Conservation (phyloP, 768 basidiomycete species). For the Suillus occidentalis region DNA sequence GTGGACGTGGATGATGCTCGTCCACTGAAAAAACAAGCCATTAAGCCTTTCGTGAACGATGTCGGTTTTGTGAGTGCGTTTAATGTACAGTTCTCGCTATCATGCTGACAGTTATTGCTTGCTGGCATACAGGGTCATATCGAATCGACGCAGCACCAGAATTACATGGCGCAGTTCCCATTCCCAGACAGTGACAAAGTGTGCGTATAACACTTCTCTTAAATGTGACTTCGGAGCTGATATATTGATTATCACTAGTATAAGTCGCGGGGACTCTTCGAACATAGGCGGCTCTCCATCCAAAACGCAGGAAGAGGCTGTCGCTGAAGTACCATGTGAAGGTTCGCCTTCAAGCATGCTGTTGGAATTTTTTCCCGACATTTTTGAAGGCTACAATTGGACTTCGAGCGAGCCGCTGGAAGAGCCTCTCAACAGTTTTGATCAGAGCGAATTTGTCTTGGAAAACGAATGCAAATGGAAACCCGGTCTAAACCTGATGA, state of each 20-base stretch:
- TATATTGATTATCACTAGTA: neutral
- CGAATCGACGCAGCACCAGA: neutral
- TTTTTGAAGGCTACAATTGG: neutral
- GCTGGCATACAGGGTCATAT: too few relatives aligned
- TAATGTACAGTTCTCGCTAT: neutral
- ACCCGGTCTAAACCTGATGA: too few relatives aligned
- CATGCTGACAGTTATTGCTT: neutral
- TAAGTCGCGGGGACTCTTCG: neutral
- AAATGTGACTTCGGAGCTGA: neutral
- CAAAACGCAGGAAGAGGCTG: neutral
- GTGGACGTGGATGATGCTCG: neutral
- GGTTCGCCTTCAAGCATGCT: neutral
- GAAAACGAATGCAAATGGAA: too few relatives aligned
- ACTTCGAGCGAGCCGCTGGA: too few relatives aligned
- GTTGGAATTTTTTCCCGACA: neutral
- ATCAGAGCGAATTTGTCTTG: too few relatives aligned
- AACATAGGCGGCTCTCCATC: neutral
- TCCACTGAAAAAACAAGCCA: neutral
- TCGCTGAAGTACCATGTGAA: neutral
- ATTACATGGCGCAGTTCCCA: too few relatives aligned
- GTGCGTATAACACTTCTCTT: neutral
- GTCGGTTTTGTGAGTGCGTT: neutral
- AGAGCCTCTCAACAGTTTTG: too few relatives aligned
- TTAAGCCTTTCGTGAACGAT: neutral
- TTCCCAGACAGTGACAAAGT: neutral